These are phyloP conservation scores for Trametes pubescens DNA, from an alignment of 1,284 basidiomycete species.

Conservation along the genomic window DNA sequence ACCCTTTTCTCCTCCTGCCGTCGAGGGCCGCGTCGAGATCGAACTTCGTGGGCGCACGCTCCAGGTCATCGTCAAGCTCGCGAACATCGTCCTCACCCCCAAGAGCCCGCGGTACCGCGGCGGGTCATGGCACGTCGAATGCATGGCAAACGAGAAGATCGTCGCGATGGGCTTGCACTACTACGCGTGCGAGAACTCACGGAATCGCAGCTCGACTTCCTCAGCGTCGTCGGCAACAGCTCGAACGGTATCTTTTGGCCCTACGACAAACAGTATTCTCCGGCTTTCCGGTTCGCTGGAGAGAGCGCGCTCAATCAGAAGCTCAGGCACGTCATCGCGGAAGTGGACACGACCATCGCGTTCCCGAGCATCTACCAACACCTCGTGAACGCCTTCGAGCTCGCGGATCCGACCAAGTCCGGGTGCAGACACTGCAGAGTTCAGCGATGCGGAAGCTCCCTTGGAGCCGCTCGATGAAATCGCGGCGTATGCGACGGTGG, in stretches of 20 bases:
- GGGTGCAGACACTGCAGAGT: slow-evolving; percentile 26
- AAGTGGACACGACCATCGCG: slow-evolving; percentile 15
- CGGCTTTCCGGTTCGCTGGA: slow-evolving; percentile 1
- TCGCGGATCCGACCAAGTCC: slow-evolving; percentile 36
- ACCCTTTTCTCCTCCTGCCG: slow-evolving; percentile 9
- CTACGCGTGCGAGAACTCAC: slow-evolving; percentile 31
- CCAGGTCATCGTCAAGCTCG: slow-evolving; percentile 61
- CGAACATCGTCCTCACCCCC: slow-evolving; percentile 58
- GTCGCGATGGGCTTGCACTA: slow-evolving; percentile 53
- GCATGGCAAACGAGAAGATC: slow-evolving; percentile 56
- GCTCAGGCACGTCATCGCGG: slow-evolving; percentile 19
- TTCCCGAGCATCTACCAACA: slow-evolving; percentile 24
- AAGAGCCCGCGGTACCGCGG: slow-evolving; percentile 47
- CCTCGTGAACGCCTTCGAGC: slow-evolving; percentile 38
- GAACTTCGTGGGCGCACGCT: slow-evolving; percentile 38
- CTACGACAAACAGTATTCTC: slow-evolving; percentile 6
- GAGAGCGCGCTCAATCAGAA: slow-evolving; percentile 15
- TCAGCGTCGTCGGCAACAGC: slow-evolving; percentile 6
- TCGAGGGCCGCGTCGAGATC: slow-evolving; percentile 12
- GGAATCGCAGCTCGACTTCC: slow-evolving; percentile 31
- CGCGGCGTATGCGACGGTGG: no score
- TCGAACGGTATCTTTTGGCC: background rate
- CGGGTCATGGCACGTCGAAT: slow-evolving; percentile 48
- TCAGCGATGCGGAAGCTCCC: slow-evolving; percentile 13
- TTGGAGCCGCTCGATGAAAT: slow-evolving; percentile 11